Percentiles rank a stretch among this genome's conserved stretches.
phyloP scores from a whole-genome alignment of 345 rosid species.

The Corchorus capsularis region DNA sequence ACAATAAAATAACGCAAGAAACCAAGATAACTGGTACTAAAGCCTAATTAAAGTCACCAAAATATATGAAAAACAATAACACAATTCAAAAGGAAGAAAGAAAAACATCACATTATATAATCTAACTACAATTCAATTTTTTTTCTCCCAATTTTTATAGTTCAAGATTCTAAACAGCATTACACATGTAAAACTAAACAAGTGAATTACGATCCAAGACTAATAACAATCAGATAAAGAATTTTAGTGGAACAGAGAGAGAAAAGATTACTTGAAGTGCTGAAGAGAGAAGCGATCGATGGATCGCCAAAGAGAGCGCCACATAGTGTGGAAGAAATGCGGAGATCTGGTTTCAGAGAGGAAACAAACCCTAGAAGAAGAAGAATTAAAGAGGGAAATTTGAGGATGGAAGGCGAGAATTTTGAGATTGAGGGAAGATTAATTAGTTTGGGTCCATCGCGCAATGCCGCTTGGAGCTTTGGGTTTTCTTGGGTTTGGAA shows the following conservation, averaged over 20 bases:
- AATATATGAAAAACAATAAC: no score
- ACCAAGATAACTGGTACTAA: not conserved
- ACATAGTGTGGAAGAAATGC: constrained; percentile 4
- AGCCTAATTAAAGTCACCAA: constrained; percentile 9
- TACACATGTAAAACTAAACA: not conserved
- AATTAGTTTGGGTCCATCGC: not conserved
- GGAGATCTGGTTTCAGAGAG: not conserved
- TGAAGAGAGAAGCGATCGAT: constrained; percentile 66
- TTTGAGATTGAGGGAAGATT: no score
- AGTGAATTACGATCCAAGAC: not conserved
- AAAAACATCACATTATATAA: no score
- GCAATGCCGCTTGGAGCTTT: not conserved
- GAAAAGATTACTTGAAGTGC: constrained; percentile 48
- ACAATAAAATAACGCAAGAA: not conserved
- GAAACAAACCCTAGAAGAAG: not conserved
- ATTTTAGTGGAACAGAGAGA: not conserved
- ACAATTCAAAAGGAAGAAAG: no score
- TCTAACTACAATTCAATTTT: no score
- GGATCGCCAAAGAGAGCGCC: constrained; percentile 62
- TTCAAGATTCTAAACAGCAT: no score
- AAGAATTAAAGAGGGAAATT: not conserved
- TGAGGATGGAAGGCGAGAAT: not conserved
- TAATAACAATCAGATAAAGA: not conserved
- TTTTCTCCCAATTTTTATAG: no score
- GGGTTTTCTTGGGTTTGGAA: not conserved